These are phyloP conservation scores for Fusarium sp. DNA, from an alignment of 2,329 filamentous ascomycete species.

Conservation along the genomic window DNA sequence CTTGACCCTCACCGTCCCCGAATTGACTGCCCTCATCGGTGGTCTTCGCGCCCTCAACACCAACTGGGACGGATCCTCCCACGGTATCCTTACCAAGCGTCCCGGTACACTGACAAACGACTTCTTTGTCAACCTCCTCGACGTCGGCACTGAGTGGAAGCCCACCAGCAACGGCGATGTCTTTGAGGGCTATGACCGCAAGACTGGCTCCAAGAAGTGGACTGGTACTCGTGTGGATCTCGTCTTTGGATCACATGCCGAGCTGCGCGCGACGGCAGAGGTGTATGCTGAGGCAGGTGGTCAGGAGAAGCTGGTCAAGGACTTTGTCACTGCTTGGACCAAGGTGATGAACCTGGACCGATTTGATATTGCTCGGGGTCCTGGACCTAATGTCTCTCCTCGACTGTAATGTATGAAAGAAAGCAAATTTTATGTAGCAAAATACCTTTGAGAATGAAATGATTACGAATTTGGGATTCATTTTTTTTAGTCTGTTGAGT, in stretches of 20 bases:
- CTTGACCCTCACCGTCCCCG: conserved; percentile 74
- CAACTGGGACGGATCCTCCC: conserved; percentile 74
- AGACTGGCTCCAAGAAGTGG: conserved; percentile 73
- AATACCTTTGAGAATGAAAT: conserved; percentile 38
- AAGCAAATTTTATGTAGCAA: conserved; percentile 26
- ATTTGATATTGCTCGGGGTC: conserved; percentile 59
- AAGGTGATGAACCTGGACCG: conserved; percentile 81
- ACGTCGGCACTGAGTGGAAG: conserved; percentile 71
- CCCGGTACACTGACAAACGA: conserved; percentile 78
- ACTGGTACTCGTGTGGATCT: conserved; percentile 74
- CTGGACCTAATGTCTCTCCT: conserved; percentile 25
- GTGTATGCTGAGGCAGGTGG: conserved; percentile 70
- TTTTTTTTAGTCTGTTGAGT: too few species aligned
- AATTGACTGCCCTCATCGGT: conserved; percentile 75
- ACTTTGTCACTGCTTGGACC: conserved; percentile 76
- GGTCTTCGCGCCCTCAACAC: conserved; percentile 74
- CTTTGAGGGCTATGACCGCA: conserved; percentile 73
- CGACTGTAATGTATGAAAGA: conserved; percentile 38
- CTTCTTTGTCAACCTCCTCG: conserved; percentile 83
- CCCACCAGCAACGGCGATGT: conserved; percentile 57
- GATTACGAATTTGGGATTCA: conserved; percentile 17
- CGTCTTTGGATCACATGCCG: conserved; percentile 75
- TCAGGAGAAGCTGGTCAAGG: conserved; percentile 70
- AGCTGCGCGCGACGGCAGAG: conserved; percentile 75
- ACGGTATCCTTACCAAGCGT: conserved; percentile 73